phyloP scores from a whole-genome alignment of 2,329 filamentous ascomycete genomes.

The Pseudogymnoascus sp. region DNA sequence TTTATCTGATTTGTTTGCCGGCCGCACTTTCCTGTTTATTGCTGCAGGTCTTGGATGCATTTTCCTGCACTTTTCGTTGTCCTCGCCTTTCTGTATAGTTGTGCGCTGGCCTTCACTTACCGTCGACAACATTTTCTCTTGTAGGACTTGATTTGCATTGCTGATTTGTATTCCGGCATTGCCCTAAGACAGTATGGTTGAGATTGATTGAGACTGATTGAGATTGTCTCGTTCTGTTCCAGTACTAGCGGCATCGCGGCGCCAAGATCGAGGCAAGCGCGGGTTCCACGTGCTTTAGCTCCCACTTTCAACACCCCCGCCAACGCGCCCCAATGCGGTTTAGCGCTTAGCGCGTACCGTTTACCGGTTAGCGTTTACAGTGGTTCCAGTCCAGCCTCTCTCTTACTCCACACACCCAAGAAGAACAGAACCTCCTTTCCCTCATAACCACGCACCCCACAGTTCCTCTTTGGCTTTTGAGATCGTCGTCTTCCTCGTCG shows the following conservation, averaged over 20 bases:
- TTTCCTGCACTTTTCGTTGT: neutral
- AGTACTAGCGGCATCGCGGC: neutral
- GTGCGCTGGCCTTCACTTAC: neutral
- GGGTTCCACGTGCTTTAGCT: slow-evolving; percentile 7
- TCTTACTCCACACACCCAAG: slow-evolving; percentile 1
- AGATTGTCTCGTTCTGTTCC: neutral
- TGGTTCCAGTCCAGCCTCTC: slow-evolving; percentile 6
- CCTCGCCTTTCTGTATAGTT: neutral
- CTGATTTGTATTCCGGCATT: neutral
- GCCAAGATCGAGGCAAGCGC: slow-evolving; percentile 4
- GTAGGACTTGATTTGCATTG: neutral
- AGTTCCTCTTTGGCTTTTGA: slow-evolving; percentile 1
- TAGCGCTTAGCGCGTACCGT: neutral
- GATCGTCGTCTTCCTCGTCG: neutral
- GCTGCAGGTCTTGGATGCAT: neutral
- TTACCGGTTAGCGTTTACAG: slow-evolving; percentile 2
- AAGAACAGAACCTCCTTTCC: slow-evolving; percentile 8
- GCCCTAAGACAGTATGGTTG: neutral
- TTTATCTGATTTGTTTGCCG: neutral
- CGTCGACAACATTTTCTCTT: no score
- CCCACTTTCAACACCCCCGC: neutral
- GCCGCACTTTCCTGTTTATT: neutral
- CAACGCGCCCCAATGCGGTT: neutral
- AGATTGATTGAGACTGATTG: neutral
- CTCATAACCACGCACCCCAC: slow-evolving; percentile 2